These are phyloP conservation scores for barrel medic (Medicago truncatula) DNA, from an alignment of 306 rosid species.

Conservation along the genomic window DNA sequence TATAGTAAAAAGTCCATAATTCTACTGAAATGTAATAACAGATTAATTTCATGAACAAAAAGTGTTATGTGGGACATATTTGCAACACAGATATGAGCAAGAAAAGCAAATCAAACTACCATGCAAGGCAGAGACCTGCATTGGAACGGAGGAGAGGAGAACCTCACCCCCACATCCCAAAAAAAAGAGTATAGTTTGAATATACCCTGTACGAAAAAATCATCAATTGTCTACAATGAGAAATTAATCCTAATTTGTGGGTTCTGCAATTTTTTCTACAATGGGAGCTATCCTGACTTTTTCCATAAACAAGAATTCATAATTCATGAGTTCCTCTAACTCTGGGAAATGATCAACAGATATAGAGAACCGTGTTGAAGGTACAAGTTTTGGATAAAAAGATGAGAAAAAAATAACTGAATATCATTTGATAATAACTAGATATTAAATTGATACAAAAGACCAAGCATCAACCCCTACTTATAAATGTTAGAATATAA, in stretches of 20 bases:
- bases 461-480: not conserved
- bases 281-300: not conserved
- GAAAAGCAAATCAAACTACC: not conserved
- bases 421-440: not conserved
- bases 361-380: not conserved
- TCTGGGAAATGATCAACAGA: not conserved
- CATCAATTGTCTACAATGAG: not conserved
- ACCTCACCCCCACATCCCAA: not conserved
- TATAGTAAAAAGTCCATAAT: constrained; percentile 23
- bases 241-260: too few relatives aligned
- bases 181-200: not conserved
- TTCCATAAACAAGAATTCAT: not conserved
- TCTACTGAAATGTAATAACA: constrained; percentile 19
- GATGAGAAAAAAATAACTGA: not conserved
- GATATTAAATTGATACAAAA: constrained; percentile 5
- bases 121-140: not conserved
- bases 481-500: not conserved
- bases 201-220: not conserved
- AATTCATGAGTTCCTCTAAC: not conserved
- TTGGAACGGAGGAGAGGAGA: not conserved
- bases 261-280: not conserved
- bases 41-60: constrained; percentile 29
- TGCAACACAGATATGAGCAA: not conserved
- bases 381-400: not conserved
- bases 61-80: not conserved